These are phyloP conservation scores for Vararia minispora DNA, from an alignment of 768 basidiomycete genomes.

Conservation along the genomic window DNA sequence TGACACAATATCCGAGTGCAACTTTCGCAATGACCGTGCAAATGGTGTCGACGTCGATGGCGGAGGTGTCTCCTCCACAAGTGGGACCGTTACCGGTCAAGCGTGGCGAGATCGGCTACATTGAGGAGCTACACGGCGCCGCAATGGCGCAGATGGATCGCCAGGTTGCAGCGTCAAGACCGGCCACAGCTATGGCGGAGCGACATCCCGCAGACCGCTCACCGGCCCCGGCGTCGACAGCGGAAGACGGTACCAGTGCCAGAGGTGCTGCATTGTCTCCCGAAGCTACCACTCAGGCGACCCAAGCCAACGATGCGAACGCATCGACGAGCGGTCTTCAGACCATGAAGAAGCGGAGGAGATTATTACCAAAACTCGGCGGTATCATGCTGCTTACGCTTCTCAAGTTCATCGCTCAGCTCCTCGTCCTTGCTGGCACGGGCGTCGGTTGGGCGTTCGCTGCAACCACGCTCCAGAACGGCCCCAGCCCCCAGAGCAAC, in stretches of 20 bases:
- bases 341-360: too few relatives aligned
- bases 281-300: not conserved
- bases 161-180: slow-evolving; percentile 10
- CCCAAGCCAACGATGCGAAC: slow-evolving; percentile 7
- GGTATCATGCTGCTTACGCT: slow-evolving; percentile 39
- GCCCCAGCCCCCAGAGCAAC: slow-evolving; percentile 1
- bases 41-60: slow-evolving; percentile 2
- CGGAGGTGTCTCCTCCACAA: slow-evolving; percentile 29
- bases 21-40: too few relatives aligned
- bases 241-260: too few relatives aligned
- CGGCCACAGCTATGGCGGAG: slow-evolving; percentile 23
- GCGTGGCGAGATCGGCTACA: slow-evolving; percentile 55
- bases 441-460: slow-evolving; percentile 45
- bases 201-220: slow-evolving; percentile 39
- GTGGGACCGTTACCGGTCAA: slow-evolving; percentile 55
- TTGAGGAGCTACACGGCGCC: slow-evolving; percentile 28
- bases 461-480: slow-evolving; percentile 18
- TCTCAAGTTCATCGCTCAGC: slow-evolving; percentile 29
- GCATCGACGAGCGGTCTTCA: too few relatives aligned
- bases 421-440: slow-evolving; percentile 29
- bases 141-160: slow-evolving; percentile 11
- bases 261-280: too few relatives aligned
- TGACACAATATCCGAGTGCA: too few relatives aligned
- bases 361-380: slow-evolving; percentile 23
- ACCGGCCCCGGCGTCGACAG: slow-evolving; percentile 10